Conservation (phyloP, 2,329 filamentous ascomycete species). For the Scedosporium aurantiacum region DNA sequence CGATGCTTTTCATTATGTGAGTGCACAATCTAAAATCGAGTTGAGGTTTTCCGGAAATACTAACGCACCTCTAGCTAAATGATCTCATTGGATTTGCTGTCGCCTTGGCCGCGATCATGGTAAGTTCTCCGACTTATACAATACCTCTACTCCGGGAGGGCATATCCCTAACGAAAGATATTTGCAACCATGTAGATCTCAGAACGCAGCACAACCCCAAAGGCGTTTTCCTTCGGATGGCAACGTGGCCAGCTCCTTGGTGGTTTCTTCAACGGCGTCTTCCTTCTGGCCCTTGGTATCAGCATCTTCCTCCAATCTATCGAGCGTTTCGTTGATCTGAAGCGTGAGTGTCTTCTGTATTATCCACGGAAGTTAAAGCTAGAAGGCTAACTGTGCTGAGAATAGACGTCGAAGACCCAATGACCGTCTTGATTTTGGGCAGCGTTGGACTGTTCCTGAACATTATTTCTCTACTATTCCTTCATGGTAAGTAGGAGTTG, state of each 20-base stretch:
- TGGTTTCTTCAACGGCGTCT: constrained; percentile 72
- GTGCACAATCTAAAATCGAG: constrained; percentile 13
- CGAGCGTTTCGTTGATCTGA: constrained; percentile 53
- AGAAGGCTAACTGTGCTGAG: background rate
- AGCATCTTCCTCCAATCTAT: constrained; percentile 65
- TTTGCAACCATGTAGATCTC: constrained; percentile 34
- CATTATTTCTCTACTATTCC: constrained; percentile 50
- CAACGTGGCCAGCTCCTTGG: constrained; percentile 61
- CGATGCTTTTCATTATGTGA: constrained; percentile 69
- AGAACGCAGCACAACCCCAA: constrained; percentile 41
- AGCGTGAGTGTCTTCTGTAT: constrained; percentile 27
- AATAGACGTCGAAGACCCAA: constrained; percentile 51
- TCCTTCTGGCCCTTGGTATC: constrained; percentile 59
- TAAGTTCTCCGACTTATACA: background rate
- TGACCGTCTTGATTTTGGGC: constrained; percentile 58
- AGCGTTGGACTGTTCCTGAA: constrained; percentile 57
- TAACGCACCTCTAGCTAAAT: background rate
- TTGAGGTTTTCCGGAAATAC: background rate
- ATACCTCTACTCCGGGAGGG: background rate
- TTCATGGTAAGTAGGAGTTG: constrained; percentile 42
- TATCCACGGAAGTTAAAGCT: background rate
- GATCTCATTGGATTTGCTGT: constrained; percentile 6
- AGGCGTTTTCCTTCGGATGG: constrained; percentile 62
- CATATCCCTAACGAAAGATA: background rate
- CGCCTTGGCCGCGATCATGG: background rate